Conservation (phyloP, 495 filamentous ascomycete species). For the Talaromyces adpressus region DNA sequence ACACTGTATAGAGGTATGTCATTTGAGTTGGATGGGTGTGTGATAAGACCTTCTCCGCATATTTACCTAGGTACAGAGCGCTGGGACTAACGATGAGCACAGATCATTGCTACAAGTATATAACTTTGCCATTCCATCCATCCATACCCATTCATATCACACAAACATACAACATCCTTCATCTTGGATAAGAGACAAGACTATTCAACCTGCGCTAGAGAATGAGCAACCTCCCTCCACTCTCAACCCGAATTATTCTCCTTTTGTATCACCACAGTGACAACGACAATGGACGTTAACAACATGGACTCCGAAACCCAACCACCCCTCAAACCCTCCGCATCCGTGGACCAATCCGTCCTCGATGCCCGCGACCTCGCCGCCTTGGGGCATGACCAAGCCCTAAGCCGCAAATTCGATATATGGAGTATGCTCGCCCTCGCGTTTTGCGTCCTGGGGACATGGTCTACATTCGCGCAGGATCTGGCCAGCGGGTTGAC, state of each 20-base stretch:
- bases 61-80: background rate
- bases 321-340: constrained; percentile 23
- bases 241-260: background rate
- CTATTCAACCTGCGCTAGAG: background rate
- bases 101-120: background rate
- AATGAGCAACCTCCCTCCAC: constrained; percentile 4
- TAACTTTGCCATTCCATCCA: background rate
- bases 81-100: background rate
- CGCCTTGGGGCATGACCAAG: constrained; percentile 42
- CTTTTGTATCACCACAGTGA: background rate
- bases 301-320: constrained; percentile 29
- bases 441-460: constrained; percentile 40
- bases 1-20: background rate
- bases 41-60: constrained; percentile 1
- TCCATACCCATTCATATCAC: background rate
- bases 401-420: constrained; percentile 38
- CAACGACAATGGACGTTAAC: background rate
- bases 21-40: background rate
- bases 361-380: constrained; percentile 44
- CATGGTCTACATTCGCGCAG: constrained; percentile 40
- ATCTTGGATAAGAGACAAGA: background rate
- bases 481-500: constrained; percentile 34
- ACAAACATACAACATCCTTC: background rate
- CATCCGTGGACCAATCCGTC: constrained; percentile 24
- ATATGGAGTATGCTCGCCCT: constrained; percentile 40